phyloP scores from a whole-genome alignment of 73 alveolate species.

The Breviolum minutum region DNA sequence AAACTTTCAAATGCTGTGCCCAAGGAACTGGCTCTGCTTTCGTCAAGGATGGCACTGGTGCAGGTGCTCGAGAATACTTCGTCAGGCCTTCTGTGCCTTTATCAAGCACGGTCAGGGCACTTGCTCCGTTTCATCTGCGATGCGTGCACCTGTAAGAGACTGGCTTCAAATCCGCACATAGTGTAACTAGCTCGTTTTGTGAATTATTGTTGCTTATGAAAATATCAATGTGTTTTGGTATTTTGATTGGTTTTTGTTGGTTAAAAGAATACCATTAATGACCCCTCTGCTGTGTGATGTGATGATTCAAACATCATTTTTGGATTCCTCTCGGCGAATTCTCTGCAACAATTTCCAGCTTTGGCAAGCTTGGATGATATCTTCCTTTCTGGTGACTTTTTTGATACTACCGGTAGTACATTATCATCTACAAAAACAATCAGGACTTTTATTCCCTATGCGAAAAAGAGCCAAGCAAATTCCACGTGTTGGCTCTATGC shows the following conservation, averaged over 20 bases:
- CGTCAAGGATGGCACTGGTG: conserved; percentile 65
- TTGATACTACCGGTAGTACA: too few relatives aligned
- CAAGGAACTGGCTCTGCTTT: conserved; percentile 51
- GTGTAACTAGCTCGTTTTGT: not conserved
- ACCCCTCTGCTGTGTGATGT: too few relatives aligned
- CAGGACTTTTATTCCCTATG: not conserved
- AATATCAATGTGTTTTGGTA: not conserved
- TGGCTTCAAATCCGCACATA: not conserved
- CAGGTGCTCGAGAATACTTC: conserved; percentile 82
- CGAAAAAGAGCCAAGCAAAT: not conserved
- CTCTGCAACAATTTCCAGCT: too few relatives aligned
- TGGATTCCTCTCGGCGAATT: too few relatives aligned
- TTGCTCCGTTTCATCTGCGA: too few relatives aligned
- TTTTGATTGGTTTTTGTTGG: too few relatives aligned
- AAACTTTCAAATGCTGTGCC: not conserved
- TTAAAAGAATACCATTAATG: too few relatives aligned
- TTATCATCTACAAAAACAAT: not conserved
- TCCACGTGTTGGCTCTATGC: not conserved
- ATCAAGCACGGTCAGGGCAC: too few relatives aligned
- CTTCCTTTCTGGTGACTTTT: too few relatives aligned
- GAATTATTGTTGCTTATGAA: not conserved
- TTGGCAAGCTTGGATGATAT: too few relatives aligned
- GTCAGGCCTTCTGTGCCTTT: conserved; percentile 19
- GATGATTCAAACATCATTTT: too few relatives aligned
- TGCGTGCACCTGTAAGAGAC: not conserved